Evolutionary conservation across 345 rosid species (phyloP).

Genomic region (Kandelia obovata): DNA sequence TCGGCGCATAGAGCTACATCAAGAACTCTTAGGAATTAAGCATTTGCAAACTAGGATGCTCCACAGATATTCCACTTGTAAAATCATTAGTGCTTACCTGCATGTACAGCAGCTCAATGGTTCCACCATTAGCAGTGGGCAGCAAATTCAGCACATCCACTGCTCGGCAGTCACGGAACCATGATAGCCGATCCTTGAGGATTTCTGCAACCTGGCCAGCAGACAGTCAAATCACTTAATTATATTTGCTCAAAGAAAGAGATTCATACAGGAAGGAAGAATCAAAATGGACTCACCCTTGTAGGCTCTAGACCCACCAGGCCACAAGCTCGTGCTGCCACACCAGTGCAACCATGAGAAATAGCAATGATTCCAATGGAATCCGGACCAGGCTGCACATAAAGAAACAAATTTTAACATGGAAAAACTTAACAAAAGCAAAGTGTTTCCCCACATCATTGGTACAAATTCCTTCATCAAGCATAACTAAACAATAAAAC

Average conservation of each 20-base stretch:
- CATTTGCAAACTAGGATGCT: neutral
- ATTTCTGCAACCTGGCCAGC: slow-evolving; percentile 83
- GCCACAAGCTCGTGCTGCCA: slow-evolving; percentile 99
- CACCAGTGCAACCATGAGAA: slow-evolving; percentile 99
- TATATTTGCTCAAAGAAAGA: neutral
- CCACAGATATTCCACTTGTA: neutral
- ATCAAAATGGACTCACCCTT: slow-evolving; percentile 56
- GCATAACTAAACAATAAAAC: no score
- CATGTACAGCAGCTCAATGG: slow-evolving; percentile 98
- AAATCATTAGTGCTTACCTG: slow-evolving; percentile 45
- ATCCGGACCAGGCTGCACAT: slow-evolving; percentile 99
- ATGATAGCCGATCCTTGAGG: slow-evolving; percentile 97
- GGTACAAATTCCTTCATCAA: no score
- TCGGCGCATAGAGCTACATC: slow-evolving; percentile 89
- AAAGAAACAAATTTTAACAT: neutral
- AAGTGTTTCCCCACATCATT: no score
- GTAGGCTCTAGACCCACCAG: slow-evolving; percentile 99
- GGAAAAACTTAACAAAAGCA: slow-evolving; percentile 2
- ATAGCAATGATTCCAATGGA: slow-evolving; percentile 99
- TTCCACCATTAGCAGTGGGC: slow-evolving; percentile 99
- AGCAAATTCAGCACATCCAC: slow-evolving; percentile 94
- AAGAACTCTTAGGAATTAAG: slow-evolving; percentile 1
- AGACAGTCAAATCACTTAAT: neutral
- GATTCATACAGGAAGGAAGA: neutral
- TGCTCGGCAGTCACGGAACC: slow-evolving; percentile 99